phyloP scores from a whole-genome alignment of 495 filamentous ascomycete genomes.

The Neurospora cerealis region DNA sequence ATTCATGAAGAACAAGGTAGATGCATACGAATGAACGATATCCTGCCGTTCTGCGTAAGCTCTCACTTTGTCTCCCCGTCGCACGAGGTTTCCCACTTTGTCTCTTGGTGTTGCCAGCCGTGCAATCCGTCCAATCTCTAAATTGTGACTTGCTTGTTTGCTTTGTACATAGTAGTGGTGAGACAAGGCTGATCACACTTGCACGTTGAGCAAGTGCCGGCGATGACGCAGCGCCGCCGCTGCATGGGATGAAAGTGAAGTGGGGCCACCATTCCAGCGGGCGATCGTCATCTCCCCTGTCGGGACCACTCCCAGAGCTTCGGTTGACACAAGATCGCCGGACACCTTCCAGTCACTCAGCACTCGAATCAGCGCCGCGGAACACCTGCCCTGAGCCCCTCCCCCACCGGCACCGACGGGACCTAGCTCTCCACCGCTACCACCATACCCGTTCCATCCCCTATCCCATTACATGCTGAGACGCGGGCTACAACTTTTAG shows the following conservation, averaged over 20 bases:
- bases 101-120: neutral
- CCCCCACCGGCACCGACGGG: neutral
- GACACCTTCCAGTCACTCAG: neutral
- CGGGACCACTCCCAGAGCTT: neutral
- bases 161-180: neutral
- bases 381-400: neutral
- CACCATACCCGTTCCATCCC: neutral
- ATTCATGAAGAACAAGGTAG: conserved; percentile 24
- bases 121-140: neutral
- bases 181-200: neutral
- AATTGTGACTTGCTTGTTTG: neutral
- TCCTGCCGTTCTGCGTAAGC: conserved; percentile 52
- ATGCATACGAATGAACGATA: conserved; percentile 20
- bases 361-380: neutral
- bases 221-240: neutral
- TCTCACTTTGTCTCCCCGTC: conserved; percentile 58
- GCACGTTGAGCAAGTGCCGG: neutral
- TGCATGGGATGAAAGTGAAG: neutral
- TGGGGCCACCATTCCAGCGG: neutral
- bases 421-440: neutral
- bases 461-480: neutral
- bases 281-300: neutral
- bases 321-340: neutral
- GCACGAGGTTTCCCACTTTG: conserved; percentile 50
- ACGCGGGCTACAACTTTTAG: neutral